Conservation (phyloP, 2,329 filamentous ascomycete genomes). For the Penicillium sp. region DNA sequence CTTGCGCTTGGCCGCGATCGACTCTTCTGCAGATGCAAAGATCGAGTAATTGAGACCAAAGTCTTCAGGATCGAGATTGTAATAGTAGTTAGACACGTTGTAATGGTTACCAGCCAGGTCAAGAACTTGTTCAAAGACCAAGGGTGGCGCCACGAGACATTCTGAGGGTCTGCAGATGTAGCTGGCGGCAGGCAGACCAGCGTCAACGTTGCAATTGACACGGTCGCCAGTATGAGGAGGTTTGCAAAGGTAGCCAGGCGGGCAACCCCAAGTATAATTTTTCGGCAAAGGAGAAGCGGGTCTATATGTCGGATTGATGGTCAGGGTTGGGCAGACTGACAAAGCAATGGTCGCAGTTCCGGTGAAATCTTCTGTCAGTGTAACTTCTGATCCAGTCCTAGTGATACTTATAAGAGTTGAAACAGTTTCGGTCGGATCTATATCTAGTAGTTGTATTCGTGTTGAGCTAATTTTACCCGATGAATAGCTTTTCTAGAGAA, state of each 20-base stretch:
- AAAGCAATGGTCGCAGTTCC: conserved; percentile 2
- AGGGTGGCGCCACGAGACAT: conserved; percentile 36
- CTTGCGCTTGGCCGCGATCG: not conserved
- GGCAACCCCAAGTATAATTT: conserved; percentile 44
- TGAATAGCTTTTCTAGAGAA: not conserved
- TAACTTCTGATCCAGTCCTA: not conserved
- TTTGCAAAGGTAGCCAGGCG: conserved; percentile 44
- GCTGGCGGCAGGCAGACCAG: conserved; percentile 37
- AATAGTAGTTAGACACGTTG: conserved; percentile 57
- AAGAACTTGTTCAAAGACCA: conserved; percentile 18
- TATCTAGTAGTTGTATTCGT: not conserved
- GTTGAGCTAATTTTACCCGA: no score
- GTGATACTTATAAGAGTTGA: not conserved
- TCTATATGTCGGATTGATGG: conserved; percentile 31
- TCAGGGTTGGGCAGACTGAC: conserved; percentile 29
- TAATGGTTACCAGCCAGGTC: conserved; percentile 44
- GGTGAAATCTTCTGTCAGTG: not conserved
- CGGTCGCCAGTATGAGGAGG: conserved; percentile 32
- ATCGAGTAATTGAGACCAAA: conserved; percentile 65
- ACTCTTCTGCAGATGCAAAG: conserved; percentile 38
- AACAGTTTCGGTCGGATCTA: not conserved
- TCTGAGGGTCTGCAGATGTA: conserved; percentile 42
- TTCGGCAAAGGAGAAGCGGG: conserved; percentile 24
- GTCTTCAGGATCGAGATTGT: conserved; percentile 60
- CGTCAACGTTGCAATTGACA: conserved; percentile 40